Conservation (phyloP, 2,329 filamentous ascomycete genomes). For the Paraphoma chrysanthemicola region DNA sequence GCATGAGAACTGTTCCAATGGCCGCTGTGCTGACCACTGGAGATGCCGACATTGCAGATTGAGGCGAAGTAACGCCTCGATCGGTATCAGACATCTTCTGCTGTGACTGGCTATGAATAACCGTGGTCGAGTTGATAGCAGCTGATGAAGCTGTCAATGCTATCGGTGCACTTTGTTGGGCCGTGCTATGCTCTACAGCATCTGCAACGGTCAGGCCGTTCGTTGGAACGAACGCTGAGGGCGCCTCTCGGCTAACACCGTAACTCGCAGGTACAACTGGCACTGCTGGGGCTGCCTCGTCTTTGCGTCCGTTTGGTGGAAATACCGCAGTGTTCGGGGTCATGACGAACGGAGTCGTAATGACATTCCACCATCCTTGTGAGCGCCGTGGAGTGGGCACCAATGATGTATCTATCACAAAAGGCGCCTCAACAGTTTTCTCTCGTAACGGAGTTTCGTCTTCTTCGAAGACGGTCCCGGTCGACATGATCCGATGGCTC, state of each 20-base stretch:
- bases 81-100: slow-evolving; percentile 19
- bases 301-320: slow-evolving; percentile 31
- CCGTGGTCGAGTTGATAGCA: background rate
- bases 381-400: slow-evolving; percentile 65
- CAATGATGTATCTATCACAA: slow-evolving; percentile 45
- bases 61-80: slow-evolving; percentile 28
- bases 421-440: slow-evolving; percentile 36
- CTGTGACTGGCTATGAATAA: slow-evolving; percentile 3
- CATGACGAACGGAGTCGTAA: slow-evolving; percentile 71
- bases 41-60: slow-evolving; percentile 38
- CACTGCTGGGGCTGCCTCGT: slow-evolving; percentile 38
- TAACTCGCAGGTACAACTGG: slow-evolving; percentile 41
- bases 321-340: slow-evolving; percentile 47
- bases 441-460: slow-evolving; percentile 57
- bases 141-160: background rate
- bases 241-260: slow-evolving; percentile 13
- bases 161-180: background rate
- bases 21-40: slow-evolving; percentile 42
- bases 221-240: background rate
- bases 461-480: slow-evolving; percentile 74
- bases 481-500: slow-evolving; percentile 57
- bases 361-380: slow-evolving; percentile 79
- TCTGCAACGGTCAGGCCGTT: background rate
- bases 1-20: slow-evolving; percentile 41
- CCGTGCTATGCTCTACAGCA: background rate